These are phyloP conservation scores for Flueggea neowawraea DNA, from an alignment of 441 rosid genomes.

Conservation along the genomic window DNA sequence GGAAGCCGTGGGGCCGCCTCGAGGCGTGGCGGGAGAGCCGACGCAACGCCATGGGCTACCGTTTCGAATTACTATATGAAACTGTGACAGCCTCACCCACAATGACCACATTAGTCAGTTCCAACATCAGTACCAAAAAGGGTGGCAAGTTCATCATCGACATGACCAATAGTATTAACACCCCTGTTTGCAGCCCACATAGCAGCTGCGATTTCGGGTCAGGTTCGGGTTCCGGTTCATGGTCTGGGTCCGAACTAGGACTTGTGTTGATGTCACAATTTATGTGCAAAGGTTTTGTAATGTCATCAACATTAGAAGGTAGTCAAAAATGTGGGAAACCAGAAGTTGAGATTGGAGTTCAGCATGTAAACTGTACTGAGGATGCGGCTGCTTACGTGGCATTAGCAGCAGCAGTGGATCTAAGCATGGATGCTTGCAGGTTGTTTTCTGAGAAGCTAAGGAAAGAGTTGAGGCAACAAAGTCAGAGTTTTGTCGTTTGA, in stretches of 20 bases:
- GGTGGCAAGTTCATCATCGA: conserved; percentile 84
- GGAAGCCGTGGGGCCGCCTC: conserved; percentile 95
- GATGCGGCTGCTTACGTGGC: conserved; percentile 96
- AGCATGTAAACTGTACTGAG: conserved; percentile 94
- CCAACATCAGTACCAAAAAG: conserved; percentile 46
- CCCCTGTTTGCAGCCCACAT: conserved; percentile 65
- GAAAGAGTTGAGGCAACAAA: conserved; percentile 71
- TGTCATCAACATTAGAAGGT: conserved; percentile 83
- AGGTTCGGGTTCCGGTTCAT: conserved; percentile 44
- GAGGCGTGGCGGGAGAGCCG: conserved; percentile 79
- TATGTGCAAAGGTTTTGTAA: conserved; percentile 60
- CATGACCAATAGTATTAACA: conserved; percentile 40
- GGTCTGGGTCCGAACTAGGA: conserved; percentile 60
- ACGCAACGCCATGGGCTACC: conserved; percentile 52
- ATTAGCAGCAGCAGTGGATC: conserved; percentile 86
- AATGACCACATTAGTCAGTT: conserved; percentile 28
- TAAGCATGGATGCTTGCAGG: conserved; percentile 84
- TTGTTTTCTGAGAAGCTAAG: conserved; percentile 75
- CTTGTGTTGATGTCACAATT: conserved; percentile 28
- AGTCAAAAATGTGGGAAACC: conserved; percentile 52
- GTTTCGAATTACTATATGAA: conserved; percentile 67
- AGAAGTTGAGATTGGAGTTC: conserved; percentile 77
- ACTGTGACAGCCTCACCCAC: conserved; percentile 34
- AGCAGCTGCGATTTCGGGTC: conserved; percentile 80
- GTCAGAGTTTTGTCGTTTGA: conserved; percentile 49